These are phyloP conservation scores for Ettlia oleoabundans DNA, from an alignment of 139 green algal species.

Conservation along the genomic window DNA sequence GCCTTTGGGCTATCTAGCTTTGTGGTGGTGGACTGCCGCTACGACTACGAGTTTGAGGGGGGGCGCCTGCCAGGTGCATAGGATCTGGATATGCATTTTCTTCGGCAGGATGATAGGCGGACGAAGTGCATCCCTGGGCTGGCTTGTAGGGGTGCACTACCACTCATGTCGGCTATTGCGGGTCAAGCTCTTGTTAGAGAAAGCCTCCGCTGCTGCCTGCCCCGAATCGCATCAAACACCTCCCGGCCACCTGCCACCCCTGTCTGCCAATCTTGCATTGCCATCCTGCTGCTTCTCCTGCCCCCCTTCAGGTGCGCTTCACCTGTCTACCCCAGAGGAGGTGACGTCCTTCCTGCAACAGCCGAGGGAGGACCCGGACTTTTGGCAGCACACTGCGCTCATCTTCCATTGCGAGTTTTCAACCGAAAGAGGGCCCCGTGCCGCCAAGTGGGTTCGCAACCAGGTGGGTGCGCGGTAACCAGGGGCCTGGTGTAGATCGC, in stretches of 20 bases:
- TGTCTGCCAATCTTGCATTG: too few species aligned
- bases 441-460: slow-evolving; percentile 28
- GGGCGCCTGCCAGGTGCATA: slow-evolving; percentile 23
- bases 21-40: slow-evolving; percentile 26
- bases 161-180: too few species aligned
- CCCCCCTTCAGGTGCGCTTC: background rate
- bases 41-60: slow-evolving; percentile 14
- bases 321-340: slow-evolving; percentile 14
- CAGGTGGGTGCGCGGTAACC: too few species aligned
- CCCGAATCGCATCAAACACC: too few species aligned
- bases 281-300: background rate
- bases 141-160: too few species aligned
- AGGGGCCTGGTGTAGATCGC: too few species aligned
- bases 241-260: too few species aligned
- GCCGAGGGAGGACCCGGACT: background rate
- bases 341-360: background rate
- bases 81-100: too few species aligned
- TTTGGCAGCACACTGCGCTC: slow-evolving; percentile 25
- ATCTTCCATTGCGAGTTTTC: slow-evolving; percentile 39
- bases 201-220: too few species aligned
- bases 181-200: too few species aligned
- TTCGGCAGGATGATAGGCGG: too few species aligned
- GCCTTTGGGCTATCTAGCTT: slow-evolving; percentile 13
- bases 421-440: slow-evolving; percentile 4
- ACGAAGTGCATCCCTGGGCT: too few species aligned